Evolutionary conservation across 805 yeast genomes (phyloP), one percentile per base, ranked within the genome.

Genomic region (Osmozyma mogii): DNA sequence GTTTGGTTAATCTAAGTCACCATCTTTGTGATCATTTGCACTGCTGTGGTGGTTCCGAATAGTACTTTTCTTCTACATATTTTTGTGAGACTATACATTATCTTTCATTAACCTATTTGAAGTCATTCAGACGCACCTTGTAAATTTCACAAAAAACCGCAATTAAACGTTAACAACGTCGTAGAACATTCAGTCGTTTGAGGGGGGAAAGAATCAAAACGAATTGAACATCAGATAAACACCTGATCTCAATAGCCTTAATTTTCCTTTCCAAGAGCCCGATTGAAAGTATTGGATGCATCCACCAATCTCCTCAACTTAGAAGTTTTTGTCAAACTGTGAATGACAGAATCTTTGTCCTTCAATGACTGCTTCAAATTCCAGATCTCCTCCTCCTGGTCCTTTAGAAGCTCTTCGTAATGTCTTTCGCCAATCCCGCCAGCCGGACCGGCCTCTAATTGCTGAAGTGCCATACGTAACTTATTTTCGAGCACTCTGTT

Each of bases 341-440:
- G 73, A 34, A 87, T 82, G 39, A 87, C 78, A 26, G 77, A 75
- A 42, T 85, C 94, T 51, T 85, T 87, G 38, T 81, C 83, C 26
- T 70, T 67, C 22, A 83, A 45, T 25, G 70, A 64, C 28, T 73
- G 78, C 43, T 70, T 68, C 40, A 88, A 59, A 29, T 77, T 84
- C 27, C 56, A 43, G 9, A 87, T 72, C 44, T 82, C 89, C 27
- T 76, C 53, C 84, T 72, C 78, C 41, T 77, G 78, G 25, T 78
- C 82, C 37, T 64, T 63, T 32, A 76, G 44, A 6, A 74, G 42
- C 18, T 54, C 47, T 15, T 56, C 56, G 18, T 48, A 31, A 27
- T 51, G 45, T 17, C 27, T 41, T 5, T 33, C 38, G 2, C 39
- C 26, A 20, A n/a, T 17, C 14, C 16, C 11, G 23, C 15, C 14